phyloP scores from a whole-genome alignment of 179 eudicot species.

The Sideroxylon spinosum region DNA sequence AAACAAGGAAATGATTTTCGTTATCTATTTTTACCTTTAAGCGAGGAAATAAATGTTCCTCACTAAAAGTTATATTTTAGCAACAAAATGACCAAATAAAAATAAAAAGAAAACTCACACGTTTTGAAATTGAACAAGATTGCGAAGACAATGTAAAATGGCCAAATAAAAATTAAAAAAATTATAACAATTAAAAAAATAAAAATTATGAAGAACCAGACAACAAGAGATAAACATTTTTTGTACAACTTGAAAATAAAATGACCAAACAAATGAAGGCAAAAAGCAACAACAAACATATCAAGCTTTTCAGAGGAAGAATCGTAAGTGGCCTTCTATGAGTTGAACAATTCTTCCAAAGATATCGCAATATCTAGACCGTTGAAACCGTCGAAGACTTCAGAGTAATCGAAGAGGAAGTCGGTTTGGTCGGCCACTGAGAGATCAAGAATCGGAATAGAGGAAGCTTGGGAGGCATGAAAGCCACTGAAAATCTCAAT shows the following conservation, averaged over 20 bases:
- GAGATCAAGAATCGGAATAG: slow-evolving; percentile 75
- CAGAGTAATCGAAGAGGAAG: slow-evolving; percentile 38
- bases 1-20: no score
- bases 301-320: slow-evolving; percentile 71
- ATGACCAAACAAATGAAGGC: background rate
- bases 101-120: no score
- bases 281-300: slow-evolving; percentile 17
- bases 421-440: slow-evolving; percentile 35
- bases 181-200: background rate
- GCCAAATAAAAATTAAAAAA: no score
- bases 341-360: slow-evolving; percentile 38
- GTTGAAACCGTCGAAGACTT: slow-evolving; percentile 52
- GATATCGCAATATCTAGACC: slow-evolving; percentile 40
- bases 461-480: slow-evolving; percentile 46
- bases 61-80: no score
- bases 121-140: no score
- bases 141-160: no score
- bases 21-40: no score
- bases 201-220: background rate
- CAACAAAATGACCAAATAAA: no score
- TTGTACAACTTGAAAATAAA: background rate
- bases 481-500: slow-evolving; percentile 66
- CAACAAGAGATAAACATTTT: background rate
- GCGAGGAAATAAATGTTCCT: no score
- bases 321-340: slow-evolving; percentile 29